Base-by-base conservation (phyloP, 305 asterid genomes). In the Fraxinus ornus region DNA sequence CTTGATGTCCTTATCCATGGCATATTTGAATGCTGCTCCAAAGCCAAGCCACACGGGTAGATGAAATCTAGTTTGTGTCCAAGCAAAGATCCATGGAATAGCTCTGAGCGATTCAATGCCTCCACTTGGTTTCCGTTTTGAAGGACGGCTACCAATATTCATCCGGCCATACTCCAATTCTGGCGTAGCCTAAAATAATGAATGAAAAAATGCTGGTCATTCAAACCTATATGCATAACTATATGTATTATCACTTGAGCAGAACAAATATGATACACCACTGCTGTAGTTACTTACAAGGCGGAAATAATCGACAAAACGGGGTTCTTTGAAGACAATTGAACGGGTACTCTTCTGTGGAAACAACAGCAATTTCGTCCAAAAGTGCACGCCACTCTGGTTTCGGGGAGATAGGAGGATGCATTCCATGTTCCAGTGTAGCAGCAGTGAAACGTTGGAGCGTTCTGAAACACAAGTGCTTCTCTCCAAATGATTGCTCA, bases 21-120 rank as follows among this genome's bases (percentile, higher is more conserved):
- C 97, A 60, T 86, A 82, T 60, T 90, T 89, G 85, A 93, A 92
- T 28, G 93, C 97, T 28, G 83, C 93, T 70, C 97, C 97, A 52
- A 93, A 88, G 17, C 97, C 97, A 15, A 93, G 93, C 97, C 97
- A 93, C 28, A 93, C 97, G 1, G 97, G 97, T 78, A 93, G 92
- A 88, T 92, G 97, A 72, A 93, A 93, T 81, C 97, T 88, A 1
- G 97, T 93, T 86, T 93, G 97, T 5, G 97, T 93, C 97, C 97
- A 93, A 1, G 97, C 97, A 76, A 93, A 93, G 85, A 93, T 93
- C 97, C 97, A 93, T 62, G 97, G 97, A 78, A 93, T 93, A 5
- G 97, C 97, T 84, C 97, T 79, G 21, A 93, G 94, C 0, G 97
- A 90, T 81, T 92, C 97, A 12, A 93, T 93, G 82, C 97, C 97